Base-by-base conservation (phyloP, 257 asterid genomes). In the Fraxinus cuspidata region DNA sequence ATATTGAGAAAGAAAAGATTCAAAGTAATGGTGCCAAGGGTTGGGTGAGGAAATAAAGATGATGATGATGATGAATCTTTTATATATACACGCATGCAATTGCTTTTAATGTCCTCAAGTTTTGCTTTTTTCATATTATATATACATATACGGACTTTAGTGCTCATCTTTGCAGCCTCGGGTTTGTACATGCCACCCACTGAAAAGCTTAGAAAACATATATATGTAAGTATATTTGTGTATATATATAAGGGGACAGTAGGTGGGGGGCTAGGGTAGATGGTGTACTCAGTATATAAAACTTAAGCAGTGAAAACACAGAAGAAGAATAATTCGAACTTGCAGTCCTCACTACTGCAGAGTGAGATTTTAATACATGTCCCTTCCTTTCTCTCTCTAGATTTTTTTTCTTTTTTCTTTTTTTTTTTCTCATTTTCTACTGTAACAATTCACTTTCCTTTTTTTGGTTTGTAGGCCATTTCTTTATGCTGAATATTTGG, bases 11-110 rank as follows among this genome's bases (percentile, higher is more conserved):
- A 78, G 81, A 69, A 15, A 40, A 58, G 77, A 73, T 77, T 69
- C 79, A 67, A 74, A 74, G 76, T 23, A 49, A 34, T 13, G 60
- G 64, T 58, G 81, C 47, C 65, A 11, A 72, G 78, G 38, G 64
- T 28, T 72, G 65, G 72, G 82, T 63, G 80, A 60, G 56, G 18
- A 70, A 80, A 71, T 49, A 67, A 47, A n/a, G 32, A 64, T 16
- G 72, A 40, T 47, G 86, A 73, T 77, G 89, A 83, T 84, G 92
- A 82, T 87, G 93, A 85, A 86, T 88, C 94, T 90, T 87, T 87
- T 86, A 88, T 83, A 88, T 89, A 85, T 84, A 88, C 91, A 85
- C 95, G 92, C 98, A 94, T 94, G 98, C 98, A 94, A 85, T 53
- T 87, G 91, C 91, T 87, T 88, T 89, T 81, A 86, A 82, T 85